Evolutionary conservation across 768 basidiomycete genomes (phyloP), one percentile per base, ranked within the genome.

Genomic region (Sporobolomyces phaffii): DNA sequence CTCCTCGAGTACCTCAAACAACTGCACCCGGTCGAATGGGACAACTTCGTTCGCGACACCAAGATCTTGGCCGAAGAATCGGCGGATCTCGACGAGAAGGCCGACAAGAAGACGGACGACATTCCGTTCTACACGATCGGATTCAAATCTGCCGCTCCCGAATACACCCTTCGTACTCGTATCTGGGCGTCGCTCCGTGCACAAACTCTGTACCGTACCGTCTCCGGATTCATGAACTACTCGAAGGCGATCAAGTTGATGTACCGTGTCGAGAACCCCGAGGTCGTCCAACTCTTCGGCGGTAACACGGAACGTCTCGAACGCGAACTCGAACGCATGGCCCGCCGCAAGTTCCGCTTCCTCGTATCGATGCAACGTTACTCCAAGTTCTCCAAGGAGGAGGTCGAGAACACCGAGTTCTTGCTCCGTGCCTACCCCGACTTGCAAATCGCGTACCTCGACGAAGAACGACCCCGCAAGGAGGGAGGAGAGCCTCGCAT

Each of bases 201-300:
- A 22, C 96, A 99, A 81, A 99, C 96, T 2, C 84, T 99, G 24
- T 98, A 99, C 77, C 86, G 96, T 72, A 99, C 96, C 18, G 94
- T 99, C 22, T 97, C 96, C 40, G 96, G 96, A 57, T 97, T 99
- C 90, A 98, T 98, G 96, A 99, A 99, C 80, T 98, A 99, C 78
- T 86, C 90, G 72, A 99, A 99, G 81, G 96, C 96, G 17, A 98
- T 99, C 85, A 99, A 99, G 78, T 81, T 99, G 40, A 84, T 99
- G n/a, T 94, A 98, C 78, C 91, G 94, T 62, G 96, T 99, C 47
- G 96, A 99, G 81, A 98, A 98, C 80, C 96, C 96, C 11, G 96
- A 99, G 78, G 90, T 99, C 52, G 96, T 99, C 22, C 94, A 98
- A 79, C 83, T 88, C 52, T 97, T 91, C 73, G 94, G 96, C 44